Percentiles rank a stretch among this genome's conserved stretches.
Evolutionary conservation across 139 green algal genomes (phyloP).

Genomic region (Chloropicon primus): DNA sequence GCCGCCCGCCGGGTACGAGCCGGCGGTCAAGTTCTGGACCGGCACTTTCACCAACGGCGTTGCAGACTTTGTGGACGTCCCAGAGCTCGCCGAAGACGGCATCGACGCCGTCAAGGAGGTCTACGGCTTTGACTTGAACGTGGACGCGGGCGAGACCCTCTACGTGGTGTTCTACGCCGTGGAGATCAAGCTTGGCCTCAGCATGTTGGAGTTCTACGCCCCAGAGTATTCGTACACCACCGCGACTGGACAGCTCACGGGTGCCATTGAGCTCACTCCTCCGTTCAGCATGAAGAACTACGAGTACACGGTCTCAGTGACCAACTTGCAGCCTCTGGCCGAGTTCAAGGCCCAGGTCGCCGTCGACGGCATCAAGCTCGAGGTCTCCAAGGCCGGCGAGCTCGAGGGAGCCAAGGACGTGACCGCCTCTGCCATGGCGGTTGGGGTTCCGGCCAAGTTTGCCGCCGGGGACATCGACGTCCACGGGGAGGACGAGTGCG

Average conservation of each 20-base stretch:
- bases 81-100: neutral
- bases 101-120: neutral
- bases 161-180: neutral
- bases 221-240: neutral
- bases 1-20: neutral
- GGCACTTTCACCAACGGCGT: neutral
- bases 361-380: neutral
- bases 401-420: neutral
- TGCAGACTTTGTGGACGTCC: neutral
- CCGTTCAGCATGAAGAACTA: neutral
- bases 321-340: neutral
- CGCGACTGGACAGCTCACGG: neutral
- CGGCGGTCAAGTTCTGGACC: neutral
- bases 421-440: neutral
- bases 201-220: neutral
- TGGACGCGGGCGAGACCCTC: neutral
- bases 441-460: neutral
- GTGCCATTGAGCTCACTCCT: neutral
- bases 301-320: neutral
- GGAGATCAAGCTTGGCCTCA: neutral
- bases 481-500: neutral
- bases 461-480: neutral
- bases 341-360: neutral
- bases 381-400: neutral
- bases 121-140: neutral